phyloP scores from a whole-genome alignment of 2,329 filamentous ascomycete genomes.

The Helicocarpus griseus region DNA sequence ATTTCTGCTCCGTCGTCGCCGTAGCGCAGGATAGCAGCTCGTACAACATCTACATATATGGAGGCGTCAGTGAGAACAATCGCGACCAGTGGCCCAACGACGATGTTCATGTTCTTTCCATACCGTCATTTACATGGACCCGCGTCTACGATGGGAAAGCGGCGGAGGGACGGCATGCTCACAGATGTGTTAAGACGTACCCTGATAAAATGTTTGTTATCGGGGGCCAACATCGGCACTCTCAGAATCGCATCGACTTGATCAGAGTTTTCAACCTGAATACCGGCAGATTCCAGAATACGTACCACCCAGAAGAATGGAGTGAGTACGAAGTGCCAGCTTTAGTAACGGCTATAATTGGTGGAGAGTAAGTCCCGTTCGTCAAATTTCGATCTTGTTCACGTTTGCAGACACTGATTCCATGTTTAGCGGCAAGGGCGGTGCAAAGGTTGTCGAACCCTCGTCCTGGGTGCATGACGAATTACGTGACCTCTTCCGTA shows the following conservation, averaged over 20 bases:
- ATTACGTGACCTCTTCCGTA: conserved; percentile 46
- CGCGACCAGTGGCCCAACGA: conserved; percentile 18
- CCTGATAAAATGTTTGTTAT: conserved; percentile 41
- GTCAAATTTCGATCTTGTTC: neutral
- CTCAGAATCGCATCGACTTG: conserved; percentile 17
- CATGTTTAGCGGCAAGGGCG: conserved; percentile 20
- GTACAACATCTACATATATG: conserved; percentile 27
- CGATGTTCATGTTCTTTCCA: conserved; percentile 25
- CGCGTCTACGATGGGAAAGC: conserved; percentile 16
- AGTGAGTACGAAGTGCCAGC: conserved; percentile 22
- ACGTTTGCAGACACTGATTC: conserved; percentile 6
- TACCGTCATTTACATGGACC: conserved; percentile 27
- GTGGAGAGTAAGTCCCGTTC: conserved; percentile 23
- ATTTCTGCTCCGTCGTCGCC: conserved; percentile 34
- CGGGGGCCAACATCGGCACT: conserved; percentile 19
- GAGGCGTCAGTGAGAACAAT: conserved; percentile 21
- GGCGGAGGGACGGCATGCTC: conserved; percentile 18
- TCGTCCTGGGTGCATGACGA: conserved; percentile 38
- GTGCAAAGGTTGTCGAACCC: conserved; percentile 20
- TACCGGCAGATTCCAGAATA: conserved; percentile 21
- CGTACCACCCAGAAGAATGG: conserved; percentile 23
- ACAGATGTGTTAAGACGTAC: conserved; percentile 30
- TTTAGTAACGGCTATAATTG: conserved; percentile 23
- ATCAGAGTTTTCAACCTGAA: conserved; percentile 42
- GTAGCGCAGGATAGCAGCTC: conserved; percentile 29